Base-by-base conservation (phyloP, 495 filamentous ascomycete species). In the Trichoderma erinaceum region DNA sequence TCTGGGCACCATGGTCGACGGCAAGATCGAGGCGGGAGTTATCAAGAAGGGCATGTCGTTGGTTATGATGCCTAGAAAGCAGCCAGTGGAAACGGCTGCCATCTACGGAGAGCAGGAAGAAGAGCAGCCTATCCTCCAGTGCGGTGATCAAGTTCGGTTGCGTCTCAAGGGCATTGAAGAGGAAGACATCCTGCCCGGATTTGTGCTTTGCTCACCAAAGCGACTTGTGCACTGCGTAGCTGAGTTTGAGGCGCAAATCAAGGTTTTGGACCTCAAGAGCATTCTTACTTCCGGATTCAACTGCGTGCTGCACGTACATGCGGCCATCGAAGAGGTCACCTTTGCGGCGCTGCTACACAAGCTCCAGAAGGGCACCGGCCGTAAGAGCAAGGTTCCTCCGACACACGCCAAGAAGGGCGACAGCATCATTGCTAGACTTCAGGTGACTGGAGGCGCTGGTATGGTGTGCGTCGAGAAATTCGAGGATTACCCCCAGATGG, bases 31-130 rank as follows among this genome's bases (percentile, higher is more conserved):
- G 78, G 88, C 92, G 15, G 95, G 95, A 72, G 88, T 93, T 35
- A 81, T 96, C 80, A 92, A 91, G 83, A 98, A 97, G 82, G 90
- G 88, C 64, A 84, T 84, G 75, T 88, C 72, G 68, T 86, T 96
- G 70, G 76, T 93, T 64, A 91, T 99, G 87, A 98, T 99, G 96
- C 95, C 95, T 50, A 96, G 96, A 76, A 88, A 88, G 70, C 88
- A 93, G 50, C 86, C 87, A 56, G 84, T 96, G 56, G 83, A 89
- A 58, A 85, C 98, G 56, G 77, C 93, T 4, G 91, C 93, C 27
- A 81, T 96, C 4, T 99, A 97, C 70, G 95, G 93, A 67, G 96
- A 99, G 78, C 94, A 92, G 1, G 95, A 99, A 82, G 95, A 99
- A 65, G 95, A 99, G 74, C 85, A 96, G 44, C 70, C 76, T 13